phyloP scores from a whole-genome alignment of 306 rosid species.

The Cicer yamashitae region DNA sequence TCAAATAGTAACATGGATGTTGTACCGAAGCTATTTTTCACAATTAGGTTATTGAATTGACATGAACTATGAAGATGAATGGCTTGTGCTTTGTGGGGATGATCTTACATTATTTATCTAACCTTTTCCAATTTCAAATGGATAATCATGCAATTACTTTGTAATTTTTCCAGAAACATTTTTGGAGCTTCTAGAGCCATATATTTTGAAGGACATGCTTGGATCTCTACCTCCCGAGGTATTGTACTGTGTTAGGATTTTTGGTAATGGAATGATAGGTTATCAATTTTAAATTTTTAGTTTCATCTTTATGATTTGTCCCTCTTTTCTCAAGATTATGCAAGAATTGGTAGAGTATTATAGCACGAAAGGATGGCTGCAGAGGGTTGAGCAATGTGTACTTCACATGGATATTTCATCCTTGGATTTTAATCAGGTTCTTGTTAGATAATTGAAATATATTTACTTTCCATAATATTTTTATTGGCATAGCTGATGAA shows the following conservation, averaged over 20 bases:
- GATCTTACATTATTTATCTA: slow-evolving; percentile 21
- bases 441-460: slow-evolving; percentile 44
- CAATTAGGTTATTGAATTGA: slow-evolving; percentile 25
- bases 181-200: slow-evolving; percentile 98
- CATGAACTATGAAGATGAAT: slow-evolving; percentile 32
- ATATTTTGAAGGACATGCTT: slow-evolving; percentile 93
- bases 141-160: slow-evolving; percentile 28
- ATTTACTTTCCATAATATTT: slow-evolving; percentile 39
- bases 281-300: slow-evolving; percentile 34
- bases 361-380: slow-evolving; percentile 90
- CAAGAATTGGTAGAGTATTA: slow-evolving; percentile 97
- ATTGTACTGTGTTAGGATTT: slow-evolving; percentile 44
- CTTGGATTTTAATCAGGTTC: slow-evolving; percentile 97
- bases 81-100: slow-evolving; percentile 33
- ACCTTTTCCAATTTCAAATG: slow-evolving; percentile 24
- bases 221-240: slow-evolving; percentile 99
- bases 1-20: slow-evolving; percentile 26
- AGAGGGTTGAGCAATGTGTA: slow-evolving; percentile 93
- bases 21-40: slow-evolving; percentile 29
- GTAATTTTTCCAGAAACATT: slow-evolving; percentile 67
- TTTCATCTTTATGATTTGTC: slow-evolving; percentile 11
- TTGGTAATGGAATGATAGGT: slow-evolving; percentile 37
- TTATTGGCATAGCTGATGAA: slow-evolving; percentile 35
- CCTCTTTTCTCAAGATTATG: slow-evolving; percentile 71
- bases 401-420: slow-evolving; percentile 99